These are phyloP conservation scores for Penicillium digitatum DNA, from an alignment of 2,329 filamentous ascomycete genomes.

Conservation along the genomic window DNA sequence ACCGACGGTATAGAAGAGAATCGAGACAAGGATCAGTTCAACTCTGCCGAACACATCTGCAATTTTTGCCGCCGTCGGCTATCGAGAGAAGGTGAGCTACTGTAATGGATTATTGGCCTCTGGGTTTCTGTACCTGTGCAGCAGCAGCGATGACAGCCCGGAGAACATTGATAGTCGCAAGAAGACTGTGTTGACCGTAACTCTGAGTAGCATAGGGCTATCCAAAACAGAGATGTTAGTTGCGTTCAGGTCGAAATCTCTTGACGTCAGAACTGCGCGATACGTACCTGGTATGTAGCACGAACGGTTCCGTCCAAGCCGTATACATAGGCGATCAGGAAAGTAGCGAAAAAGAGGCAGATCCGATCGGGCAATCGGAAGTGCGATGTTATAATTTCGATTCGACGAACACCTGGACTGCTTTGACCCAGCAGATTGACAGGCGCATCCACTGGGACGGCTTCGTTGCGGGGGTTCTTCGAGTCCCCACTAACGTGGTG, in stretches of 20 bases:
- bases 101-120: background rate
- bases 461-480: slow-evolving; percentile 6
- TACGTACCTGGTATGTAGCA: slow-evolving; percentile 45
- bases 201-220: slow-evolving; percentile 52
- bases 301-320: slow-evolving; percentile 58
- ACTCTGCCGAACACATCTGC: slow-evolving; percentile 61
- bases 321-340: slow-evolving; percentile 62
- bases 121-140: slow-evolving; percentile 39
- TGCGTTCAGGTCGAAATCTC: background rate
- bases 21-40: slow-evolving; percentile 54
- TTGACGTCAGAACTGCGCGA: background rate
- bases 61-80: slow-evolving; percentile 59
- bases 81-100: background rate
- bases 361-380: slow-evolving; percentile 53
- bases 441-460: background rate
- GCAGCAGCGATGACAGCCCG: slow-evolving; percentile 58
- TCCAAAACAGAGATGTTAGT: slow-evolving; percentile 24
- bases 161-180: slow-evolving; percentile 58
- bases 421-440: slow-evolving; percentile 11
- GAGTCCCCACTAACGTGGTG: background rate
- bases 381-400: slow-evolving; percentile 54
- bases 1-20: slow-evolving; percentile 55
- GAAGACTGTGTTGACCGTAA: slow-evolving; percentile 52
- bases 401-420: slow-evolving; percentile 55
- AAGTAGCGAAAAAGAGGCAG: slow-evolving; percentile 58